Conservation (phyloP, 208 protist species). For the Angomonas ambiguus region DNA sequence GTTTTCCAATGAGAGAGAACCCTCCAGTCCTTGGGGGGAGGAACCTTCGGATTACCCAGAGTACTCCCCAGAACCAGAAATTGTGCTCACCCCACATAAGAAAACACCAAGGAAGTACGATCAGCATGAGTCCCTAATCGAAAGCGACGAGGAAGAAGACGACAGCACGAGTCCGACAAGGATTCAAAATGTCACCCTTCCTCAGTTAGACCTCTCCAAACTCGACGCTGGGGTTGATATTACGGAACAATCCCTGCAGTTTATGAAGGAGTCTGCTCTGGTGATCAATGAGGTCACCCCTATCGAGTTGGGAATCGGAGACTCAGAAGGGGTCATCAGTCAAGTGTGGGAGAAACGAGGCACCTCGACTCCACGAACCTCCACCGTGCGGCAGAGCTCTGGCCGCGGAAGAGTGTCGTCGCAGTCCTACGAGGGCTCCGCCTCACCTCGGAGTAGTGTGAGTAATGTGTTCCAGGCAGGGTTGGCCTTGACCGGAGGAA, state of each 20-base stretch:
- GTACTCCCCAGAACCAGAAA: slow-evolving; percentile 1
- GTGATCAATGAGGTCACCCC: slow-evolving; percentile 1
- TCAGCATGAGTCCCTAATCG: neutral
- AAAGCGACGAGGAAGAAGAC: neutral
- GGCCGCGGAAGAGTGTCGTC: neutral
- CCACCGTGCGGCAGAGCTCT: neutral
- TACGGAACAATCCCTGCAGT: slow-evolving; percentile 1
- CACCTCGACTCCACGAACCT: neutral
- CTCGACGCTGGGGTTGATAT: neutral
- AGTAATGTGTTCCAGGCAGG: neutral
- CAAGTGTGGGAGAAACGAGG: slow-evolving; percentile 4
- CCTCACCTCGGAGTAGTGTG: slow-evolving; percentile 3
- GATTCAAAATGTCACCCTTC: neutral
- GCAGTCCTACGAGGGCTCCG: neutral
- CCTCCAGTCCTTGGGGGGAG: neutral
- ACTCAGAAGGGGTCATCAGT: neutral
- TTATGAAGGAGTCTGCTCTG: slow-evolving; percentile 1
- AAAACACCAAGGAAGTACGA: slow-evolving; percentile 3
- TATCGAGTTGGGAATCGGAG: neutral
- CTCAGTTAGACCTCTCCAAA: slow-evolving; percentile 1
- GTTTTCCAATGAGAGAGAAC: neutral
- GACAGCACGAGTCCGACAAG: neutral
- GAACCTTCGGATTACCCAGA: neutral
- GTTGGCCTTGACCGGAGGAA: neutral
- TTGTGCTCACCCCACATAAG: neutral